Conservation (phyloP, 805 yeast genomes). For the Pichia ethanolica region DNA sequence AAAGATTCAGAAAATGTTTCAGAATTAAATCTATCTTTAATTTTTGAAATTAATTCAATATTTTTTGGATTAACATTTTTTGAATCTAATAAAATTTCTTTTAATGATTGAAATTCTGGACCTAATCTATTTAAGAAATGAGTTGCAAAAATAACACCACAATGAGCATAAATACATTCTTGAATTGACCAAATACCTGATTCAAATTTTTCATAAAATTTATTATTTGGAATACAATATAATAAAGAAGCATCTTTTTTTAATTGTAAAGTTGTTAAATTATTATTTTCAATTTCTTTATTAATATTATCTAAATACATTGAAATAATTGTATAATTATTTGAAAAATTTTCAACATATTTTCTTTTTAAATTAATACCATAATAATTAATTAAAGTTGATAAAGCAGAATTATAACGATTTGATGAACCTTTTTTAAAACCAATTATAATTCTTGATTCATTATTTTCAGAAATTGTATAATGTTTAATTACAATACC, state of each 20-base stretch:
- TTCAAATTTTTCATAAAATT: conserved; percentile 68
- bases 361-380: conserved; percentile 78
- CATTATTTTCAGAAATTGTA: conserved; percentile 71
- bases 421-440: conserved; percentile 79
- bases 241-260: conserved; percentile 89
- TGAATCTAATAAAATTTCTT: conserved; percentile 50
- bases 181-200: conserved; percentile 79
- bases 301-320: conserved; percentile 65
- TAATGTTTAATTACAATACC: conserved; percentile 92
- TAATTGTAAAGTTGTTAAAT: conserved; percentile 73
- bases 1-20: conserved; percentile 88
- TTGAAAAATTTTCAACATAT: conserved; percentile 89
- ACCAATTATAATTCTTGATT: conserved; percentile 83
- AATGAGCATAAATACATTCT: conserved; percentile 91
- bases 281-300: conserved; percentile 34
- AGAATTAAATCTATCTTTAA: conserved; percentile 83
- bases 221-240: conserved; percentile 84
- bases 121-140: conserved; percentile 94
- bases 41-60: conserved; percentile 66
- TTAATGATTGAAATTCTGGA: conserved; percentile 71
- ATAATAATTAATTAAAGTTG: conserved; percentile 83
- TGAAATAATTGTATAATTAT: conserved; percentile 81
- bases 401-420: conserved; percentile 78
- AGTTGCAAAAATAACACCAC: conserved; percentile 85
- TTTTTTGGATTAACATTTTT: conserved; percentile 49